These are phyloP conservation scores for Sugiyamaella neomexicana DNA, from an alignment of 1,139 yeast genomes.

Conservation along the genomic window DNA sequence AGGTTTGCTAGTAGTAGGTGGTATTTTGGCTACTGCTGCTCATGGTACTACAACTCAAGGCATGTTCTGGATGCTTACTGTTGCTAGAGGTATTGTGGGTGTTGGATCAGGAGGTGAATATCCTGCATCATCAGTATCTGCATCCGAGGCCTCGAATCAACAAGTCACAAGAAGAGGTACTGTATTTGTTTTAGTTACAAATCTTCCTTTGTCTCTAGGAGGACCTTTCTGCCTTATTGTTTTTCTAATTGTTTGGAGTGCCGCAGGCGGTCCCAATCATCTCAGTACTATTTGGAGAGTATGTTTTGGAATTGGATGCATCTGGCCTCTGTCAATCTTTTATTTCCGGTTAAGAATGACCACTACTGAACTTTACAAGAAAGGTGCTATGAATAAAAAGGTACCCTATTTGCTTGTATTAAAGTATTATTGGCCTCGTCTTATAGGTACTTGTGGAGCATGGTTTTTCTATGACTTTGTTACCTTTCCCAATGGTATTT, in stretches of 20 bases:
- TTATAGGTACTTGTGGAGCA: slow-evolving; percentile 57
- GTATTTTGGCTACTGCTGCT: slow-evolving; percentile 57
- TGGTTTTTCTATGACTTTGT: slow-evolving; percentile 68
- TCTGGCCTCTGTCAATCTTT: slow-evolving; percentile 73
- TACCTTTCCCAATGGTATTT: slow-evolving; percentile 65
- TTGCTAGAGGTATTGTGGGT: slow-evolving; percentile 65
- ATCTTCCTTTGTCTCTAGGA: slow-evolving; percentile 70
- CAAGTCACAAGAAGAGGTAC: slow-evolving; percentile 65
- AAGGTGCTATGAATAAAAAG: slow-evolving; percentile 50
- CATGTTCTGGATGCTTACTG: slow-evolving; percentile 74
- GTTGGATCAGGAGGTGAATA: slow-evolving; percentile 80
- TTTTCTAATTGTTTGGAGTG: slow-evolving; percentile 64
- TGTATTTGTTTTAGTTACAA: slow-evolving; percentile 63
- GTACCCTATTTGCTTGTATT: slow-evolving; percentile 56
- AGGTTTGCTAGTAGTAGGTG: slow-evolving; percentile 53
- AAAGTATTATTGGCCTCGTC: slow-evolving; percentile 55
- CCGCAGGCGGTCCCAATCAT: slow-evolving; percentile 49
- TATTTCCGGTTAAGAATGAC: slow-evolving; percentile 71
- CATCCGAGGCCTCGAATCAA: slow-evolving; percentile 73
- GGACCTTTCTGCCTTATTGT: slow-evolving; percentile 69
- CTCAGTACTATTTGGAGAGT: slow-evolving; percentile 68
- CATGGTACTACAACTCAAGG: slow-evolving; percentile 54
- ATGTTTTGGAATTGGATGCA: slow-evolving; percentile 69
- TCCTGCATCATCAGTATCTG: slow-evolving; percentile 67
- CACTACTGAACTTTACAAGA: slow-evolving; percentile 59